phyloP scores from a whole-genome alignment of 73 alveolate species.

The Tetrahymena borealis region DNA sequence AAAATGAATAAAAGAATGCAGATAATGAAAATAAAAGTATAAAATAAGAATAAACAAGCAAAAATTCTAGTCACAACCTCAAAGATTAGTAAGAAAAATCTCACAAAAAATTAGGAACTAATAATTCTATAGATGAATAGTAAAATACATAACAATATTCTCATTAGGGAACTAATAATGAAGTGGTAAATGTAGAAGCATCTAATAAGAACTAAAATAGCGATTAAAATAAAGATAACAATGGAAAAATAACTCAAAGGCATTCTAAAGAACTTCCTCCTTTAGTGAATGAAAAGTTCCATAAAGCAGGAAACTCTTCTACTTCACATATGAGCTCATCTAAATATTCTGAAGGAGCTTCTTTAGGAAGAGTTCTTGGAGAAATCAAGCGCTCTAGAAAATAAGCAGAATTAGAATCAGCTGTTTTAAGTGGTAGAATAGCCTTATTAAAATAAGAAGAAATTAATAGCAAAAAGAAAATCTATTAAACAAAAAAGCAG shows the following conservation, averaged over 20 bases:
- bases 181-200: not conserved
- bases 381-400: not conserved
- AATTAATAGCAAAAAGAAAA: not conserved
- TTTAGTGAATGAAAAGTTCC: not conserved
- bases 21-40: not conserved
- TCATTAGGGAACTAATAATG: not conserved
- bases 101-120: not conserved
- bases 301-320: not conserved
- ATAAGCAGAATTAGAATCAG: not conserved
- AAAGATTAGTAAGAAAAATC: not conserved
- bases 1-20: not conserved
- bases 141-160: not conserved
- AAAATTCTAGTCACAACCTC: not conserved
- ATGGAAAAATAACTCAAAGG: not conserved
- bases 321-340: not conserved
- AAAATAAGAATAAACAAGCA: not conserved
- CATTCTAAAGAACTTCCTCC: not conserved
- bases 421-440: not conserved
- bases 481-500: not conserved
- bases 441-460: not conserved
- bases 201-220: not conserved
- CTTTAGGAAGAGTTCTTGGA: not conserved
- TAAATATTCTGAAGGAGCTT: not conserved
- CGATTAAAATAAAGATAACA: not conserved
- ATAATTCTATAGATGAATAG: not conserved